These are phyloP conservation scores for Hymenochaete sp. DNA, from an alignment of 1,284 basidiomycete species.

Conservation along the genomic window DNA sequence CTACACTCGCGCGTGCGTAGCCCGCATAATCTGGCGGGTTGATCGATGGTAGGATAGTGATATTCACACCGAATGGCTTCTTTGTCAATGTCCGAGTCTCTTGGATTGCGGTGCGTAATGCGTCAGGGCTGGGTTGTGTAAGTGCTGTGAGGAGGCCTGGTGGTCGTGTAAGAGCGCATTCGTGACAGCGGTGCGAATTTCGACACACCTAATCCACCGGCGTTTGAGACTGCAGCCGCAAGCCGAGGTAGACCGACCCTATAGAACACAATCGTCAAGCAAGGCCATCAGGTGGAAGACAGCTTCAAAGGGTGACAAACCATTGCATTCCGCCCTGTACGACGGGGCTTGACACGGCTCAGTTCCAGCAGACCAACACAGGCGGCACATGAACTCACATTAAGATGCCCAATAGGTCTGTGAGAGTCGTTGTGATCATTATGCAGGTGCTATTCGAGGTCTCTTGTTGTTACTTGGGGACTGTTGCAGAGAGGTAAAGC, in stretches of 20 bases:
- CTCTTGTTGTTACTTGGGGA: too few species aligned
- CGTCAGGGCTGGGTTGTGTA: slow-evolving; percentile 81
- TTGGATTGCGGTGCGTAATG: slow-evolving; percentile 76
- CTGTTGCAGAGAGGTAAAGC: too few species aligned
- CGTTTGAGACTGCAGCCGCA: slow-evolving; percentile 76
- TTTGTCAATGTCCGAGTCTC: slow-evolving; percentile 64
- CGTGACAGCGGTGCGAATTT: slow-evolving; percentile 8
- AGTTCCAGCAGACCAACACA: too few species aligned
- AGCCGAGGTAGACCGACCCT: slow-evolving; percentile 75
- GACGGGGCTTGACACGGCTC: too few species aligned
- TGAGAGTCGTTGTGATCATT: too few species aligned
- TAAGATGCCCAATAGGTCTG: too few species aligned
- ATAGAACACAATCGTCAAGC: neutral
- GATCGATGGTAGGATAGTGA: slow-evolving; percentile 85
- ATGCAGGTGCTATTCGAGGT: too few species aligned
- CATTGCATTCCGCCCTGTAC: slow-evolving; percentile 86
- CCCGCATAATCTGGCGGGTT: slow-evolving; percentile 87
- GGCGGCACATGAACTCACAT: too few species aligned
- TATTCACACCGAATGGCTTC: slow-evolving; percentile 86
- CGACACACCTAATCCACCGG: slow-evolving; percentile 68
- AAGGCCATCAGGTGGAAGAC: neutral
- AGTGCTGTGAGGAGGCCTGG: slow-evolving; percentile 77
- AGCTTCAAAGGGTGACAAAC: slow-evolving; percentile 29
- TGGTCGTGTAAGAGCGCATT: neutral
- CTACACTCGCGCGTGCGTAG: slow-evolving; percentile 74